phyloP scores from a whole-genome alignment of 176 grass and related monocot species.

The Microstegium vimineum region DNA sequence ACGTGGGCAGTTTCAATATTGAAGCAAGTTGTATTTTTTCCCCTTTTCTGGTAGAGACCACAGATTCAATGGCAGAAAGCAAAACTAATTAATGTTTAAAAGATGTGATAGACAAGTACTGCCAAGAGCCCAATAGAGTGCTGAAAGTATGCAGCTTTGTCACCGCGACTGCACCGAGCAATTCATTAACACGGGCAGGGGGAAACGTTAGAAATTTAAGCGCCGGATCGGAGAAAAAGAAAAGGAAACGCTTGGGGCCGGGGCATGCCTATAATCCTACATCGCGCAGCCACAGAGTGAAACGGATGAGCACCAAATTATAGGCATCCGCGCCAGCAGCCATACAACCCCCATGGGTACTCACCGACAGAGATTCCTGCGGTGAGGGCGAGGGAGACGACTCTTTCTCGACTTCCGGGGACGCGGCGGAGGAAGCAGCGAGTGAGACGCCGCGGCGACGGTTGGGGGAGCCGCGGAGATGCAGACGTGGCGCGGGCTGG shows the following conservation, averaged over 20 bases:
- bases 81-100: too few relatives aligned
- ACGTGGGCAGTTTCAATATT: too few relatives aligned
- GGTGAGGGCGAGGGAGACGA: background rate
- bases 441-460: slow-evolving; percentile 10
- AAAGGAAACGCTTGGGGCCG: background rate
- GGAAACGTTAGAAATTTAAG: background rate
- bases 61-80: too few relatives aligned
- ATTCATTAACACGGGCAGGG: background rate
- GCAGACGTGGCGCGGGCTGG: background rate
- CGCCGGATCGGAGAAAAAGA: too few relatives aligned
- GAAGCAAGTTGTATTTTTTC: too few relatives aligned
- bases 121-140: too few relatives aligned
- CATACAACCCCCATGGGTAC: background rate
- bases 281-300: background rate
- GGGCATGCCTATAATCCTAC: too few relatives aligned
- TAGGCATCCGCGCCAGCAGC: background rate
- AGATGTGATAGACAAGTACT: background rate
- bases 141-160: too few relatives aligned
- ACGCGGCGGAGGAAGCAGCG: slow-evolving; percentile 28
- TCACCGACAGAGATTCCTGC: slow-evolving; percentile 17
- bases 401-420: slow-evolving; percentile 27
- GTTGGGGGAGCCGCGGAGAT: background rate
- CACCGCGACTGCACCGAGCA: background rate
- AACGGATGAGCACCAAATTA: background rate
- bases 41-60: background rate